These are phyloP conservation scores for Sisymbrium irio DNA, from an alignment of 345 rosid genomes.

Conservation along the genomic window DNA sequence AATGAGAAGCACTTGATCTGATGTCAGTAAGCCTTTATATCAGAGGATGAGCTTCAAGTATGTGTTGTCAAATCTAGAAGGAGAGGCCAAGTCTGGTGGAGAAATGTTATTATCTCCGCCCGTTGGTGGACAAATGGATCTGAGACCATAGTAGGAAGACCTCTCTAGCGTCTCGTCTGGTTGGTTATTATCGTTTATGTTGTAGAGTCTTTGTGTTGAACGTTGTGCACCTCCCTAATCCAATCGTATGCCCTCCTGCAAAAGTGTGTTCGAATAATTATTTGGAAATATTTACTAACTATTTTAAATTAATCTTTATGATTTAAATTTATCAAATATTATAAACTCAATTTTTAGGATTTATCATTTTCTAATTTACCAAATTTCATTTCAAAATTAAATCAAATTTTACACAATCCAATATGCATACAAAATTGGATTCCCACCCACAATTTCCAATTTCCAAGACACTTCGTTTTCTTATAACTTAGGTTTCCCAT, in stretches of 20 bases:
- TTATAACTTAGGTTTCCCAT: too few relatives aligned
- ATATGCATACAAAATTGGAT: too few relatives aligned
- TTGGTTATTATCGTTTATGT: conserved; percentile 64
- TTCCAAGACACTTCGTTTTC: too few relatives aligned
- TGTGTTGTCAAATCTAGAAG: conserved; percentile 60
- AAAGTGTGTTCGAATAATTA: too few relatives aligned
- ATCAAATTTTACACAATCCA: too few relatives aligned
- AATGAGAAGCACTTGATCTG: conserved; percentile 70
- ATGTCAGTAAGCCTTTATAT: conserved; percentile 66
- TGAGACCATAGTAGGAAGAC: conserved; percentile 52
- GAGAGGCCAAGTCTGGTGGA: conserved; percentile 67
- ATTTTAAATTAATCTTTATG: too few relatives aligned
- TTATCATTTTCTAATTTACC: too few relatives aligned
- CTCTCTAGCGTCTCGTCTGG: conserved; percentile 66
- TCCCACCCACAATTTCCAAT: too few relatives aligned
- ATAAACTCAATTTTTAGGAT: too few relatives aligned
- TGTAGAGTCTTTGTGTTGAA: conserved; percentile 77
- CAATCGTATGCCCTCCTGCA: conserved; percentile 76
- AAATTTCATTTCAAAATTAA: too few relatives aligned
- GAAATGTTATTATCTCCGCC: conserved; percentile 63
- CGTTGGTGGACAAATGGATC: conserved; percentile 53
- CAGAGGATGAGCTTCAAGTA: conserved; percentile 73
- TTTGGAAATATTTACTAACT: too few relatives aligned
- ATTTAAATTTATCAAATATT: too few relatives aligned
- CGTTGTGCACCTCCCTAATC: conserved; percentile 63